A percentile compares a stretch with the other conserved stretches of the same genome.
These are phyloP conservation scores for Pseudopithomyces maydicus DNA, from an alignment of 2,329 filamentous ascomycete genomes.

Conservation along the genomic window DNA sequence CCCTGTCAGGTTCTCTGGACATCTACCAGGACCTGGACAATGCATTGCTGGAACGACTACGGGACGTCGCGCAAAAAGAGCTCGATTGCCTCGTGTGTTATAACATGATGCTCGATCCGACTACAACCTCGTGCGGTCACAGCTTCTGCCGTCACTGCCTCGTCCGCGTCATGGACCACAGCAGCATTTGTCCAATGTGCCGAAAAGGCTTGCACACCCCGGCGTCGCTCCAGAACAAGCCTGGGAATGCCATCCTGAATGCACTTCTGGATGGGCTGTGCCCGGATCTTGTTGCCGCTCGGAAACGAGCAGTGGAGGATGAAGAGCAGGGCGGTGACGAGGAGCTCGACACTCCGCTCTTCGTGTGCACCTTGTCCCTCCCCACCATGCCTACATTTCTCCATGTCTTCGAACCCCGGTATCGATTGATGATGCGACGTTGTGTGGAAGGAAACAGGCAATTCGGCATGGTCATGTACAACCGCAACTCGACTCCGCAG, in stretches of 20 bases:
- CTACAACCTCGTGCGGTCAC: constrained; percentile 86
- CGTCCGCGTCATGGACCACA: constrained; percentile 76
- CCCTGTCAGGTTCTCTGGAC: constrained; percentile 43
- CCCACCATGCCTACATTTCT: constrained; percentile 82
- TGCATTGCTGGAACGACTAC: constrained; percentile 61
- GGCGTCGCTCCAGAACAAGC: constrained; percentile 54
- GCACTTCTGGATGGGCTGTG: constrained; percentile 72
- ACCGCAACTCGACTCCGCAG: constrained; percentile 58
- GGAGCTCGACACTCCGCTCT: constrained; percentile 67
- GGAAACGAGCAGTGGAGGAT: constrained; percentile 60
- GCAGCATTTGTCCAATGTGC: constrained; percentile 79
- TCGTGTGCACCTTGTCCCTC: constrained; percentile 81
- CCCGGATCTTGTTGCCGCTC: constrained; percentile 63
- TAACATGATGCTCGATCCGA: constrained; percentile 76
- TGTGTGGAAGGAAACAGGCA: constrained; percentile 73
- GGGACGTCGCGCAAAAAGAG: constrained; percentile 68
- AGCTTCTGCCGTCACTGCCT: constrained; percentile 86
- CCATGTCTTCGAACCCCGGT: constrained; percentile 91
- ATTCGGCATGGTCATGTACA: constrained; percentile 86
- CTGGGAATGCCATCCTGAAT: constrained; percentile 67
- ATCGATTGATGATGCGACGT: constrained; percentile 85
- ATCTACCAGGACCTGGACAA: constrained; percentile 51
- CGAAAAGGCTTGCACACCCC: constrained; percentile 66
- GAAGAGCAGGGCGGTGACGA: constrained; percentile 63
- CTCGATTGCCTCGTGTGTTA: constrained; percentile 92